Evolutionary conservation across 2,329 filamentous ascomycete species (phyloP).

Genomic region (Hortaea werneckii): DNA sequence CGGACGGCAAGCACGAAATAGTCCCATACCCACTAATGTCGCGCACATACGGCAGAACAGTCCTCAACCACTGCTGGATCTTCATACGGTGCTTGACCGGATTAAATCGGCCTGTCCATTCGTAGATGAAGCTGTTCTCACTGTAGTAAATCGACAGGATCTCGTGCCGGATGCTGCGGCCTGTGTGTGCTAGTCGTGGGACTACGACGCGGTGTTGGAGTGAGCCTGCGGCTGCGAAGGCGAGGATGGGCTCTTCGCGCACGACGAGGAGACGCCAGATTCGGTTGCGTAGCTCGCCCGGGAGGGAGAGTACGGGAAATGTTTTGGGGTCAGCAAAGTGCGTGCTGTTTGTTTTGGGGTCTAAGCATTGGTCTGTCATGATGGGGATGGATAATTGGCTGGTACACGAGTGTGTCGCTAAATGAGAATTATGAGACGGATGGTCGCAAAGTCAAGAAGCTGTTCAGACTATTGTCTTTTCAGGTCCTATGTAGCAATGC

Average conservation of each 20-base stretch:
- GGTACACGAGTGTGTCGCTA: no score
- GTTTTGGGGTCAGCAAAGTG: no score
- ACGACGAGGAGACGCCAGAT: slow-evolving; percentile 1
- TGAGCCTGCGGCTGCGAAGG: neutral
- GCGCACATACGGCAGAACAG: neutral
- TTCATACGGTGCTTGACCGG: neutral
- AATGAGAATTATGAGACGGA: no score
- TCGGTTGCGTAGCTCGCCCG: slow-evolving; percentile 1
- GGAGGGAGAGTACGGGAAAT: neutral
- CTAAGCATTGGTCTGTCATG: no score
- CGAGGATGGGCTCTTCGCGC: neutral
- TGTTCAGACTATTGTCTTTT: no score
- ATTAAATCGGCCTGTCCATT: neutral
- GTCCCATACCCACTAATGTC: neutral
- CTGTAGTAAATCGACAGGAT: slow-evolving; percentile 1
- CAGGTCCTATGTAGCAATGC: no score
- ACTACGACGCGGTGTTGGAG: neutral
- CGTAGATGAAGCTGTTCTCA: slow-evolving; percentile 2
- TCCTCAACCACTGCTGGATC: neutral
- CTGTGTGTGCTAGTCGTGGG: neutral
- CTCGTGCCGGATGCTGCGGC: neutral
- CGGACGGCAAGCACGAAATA: neutral
- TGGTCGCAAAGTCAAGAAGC: no score
- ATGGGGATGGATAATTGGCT: no score
- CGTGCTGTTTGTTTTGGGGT: no score